Evolutionary conservation across 352 stramenopile species (phyloP), one percentile per base, ranked within the genome.

Genomic region (Phytophthora litchii): DNA sequence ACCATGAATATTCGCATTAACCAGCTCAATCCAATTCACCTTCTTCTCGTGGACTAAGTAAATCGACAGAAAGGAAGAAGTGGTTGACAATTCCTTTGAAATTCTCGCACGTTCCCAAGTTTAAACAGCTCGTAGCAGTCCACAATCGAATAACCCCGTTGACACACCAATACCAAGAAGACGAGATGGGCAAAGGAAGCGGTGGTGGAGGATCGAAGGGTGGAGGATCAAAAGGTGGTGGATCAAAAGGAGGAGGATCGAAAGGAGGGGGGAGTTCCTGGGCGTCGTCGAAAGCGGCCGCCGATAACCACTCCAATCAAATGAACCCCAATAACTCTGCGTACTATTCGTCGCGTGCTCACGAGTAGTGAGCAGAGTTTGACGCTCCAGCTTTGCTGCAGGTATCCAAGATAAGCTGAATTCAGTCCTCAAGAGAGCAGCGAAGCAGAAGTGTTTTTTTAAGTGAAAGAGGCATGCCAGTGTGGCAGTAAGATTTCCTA

Each of bases 241-340:
- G 23, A 27, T 27, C 23, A 27, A 27, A 27, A 27, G n/a, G n/a
- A n/a, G n/a, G n/a, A 8, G 31, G 55, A 0, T 43, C 45, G 9
- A 38, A 34, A 31, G 23, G 23, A 27, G 41, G 16, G 1, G 44
- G 44, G n/a, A 40, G 37, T 17, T 46, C 38, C 8, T 42, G 48
- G 13, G n/a, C n/a, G n/a, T n/a, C 21, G 11, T 62, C 66, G 3
- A 58, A 76, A 47, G 67, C 70, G 6, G 48, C 67, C 1, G 44
- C 34, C 2, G 67, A 78, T 38, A 76, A 78, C 27, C 67, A 54
- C 11, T 41, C 70, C 0, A 79, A 77, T 32, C 73, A 82, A 27
- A 31, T 79, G 7, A 82, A 82, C 17, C 70, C 73, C 0, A 82
- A 82, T 43, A 82, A 82, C 17, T 12, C 55, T 0, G 23, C 54